A percentile compares a stretch with the other conserved stretches of the same genome.
Evolutionary conservation across 192 early-diverging fungal genomes (phyloP).

Genomic region (Dissophora globulifera): DNA sequence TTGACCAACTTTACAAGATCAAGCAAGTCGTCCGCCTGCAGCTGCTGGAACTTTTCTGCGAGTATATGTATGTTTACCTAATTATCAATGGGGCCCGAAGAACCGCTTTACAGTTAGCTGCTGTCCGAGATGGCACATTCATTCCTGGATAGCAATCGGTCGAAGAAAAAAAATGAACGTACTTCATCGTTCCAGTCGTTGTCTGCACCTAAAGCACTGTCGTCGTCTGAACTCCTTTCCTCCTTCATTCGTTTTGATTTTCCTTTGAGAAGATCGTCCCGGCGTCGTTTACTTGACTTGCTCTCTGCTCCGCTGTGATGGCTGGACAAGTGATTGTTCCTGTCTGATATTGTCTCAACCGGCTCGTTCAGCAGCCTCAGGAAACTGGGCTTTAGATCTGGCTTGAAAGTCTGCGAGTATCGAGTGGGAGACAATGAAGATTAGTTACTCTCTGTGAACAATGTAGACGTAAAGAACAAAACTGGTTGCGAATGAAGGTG

Average conservation of each 20-base stretch:
- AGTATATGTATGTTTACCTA: constrained; percentile 50
- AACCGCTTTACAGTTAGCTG: too few relatives aligned
- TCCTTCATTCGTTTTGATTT: constrained; percentile 34
- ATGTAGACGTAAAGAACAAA: too few relatives aligned
- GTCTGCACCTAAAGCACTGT: constrained; percentile 14
- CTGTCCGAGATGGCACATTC: too few relatives aligned
- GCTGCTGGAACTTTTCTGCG: constrained; percentile 51
- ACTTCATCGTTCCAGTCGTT: constrained; percentile 35
- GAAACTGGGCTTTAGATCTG: constrained; percentile 45
- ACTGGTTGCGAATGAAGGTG: neutral
- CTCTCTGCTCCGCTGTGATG: constrained; percentile 13
- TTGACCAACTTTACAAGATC: constrained; percentile 53
- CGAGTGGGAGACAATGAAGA: too few relatives aligned
- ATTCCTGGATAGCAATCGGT: neutral
- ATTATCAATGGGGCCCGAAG: too few relatives aligned
- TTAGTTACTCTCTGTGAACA: too few relatives aligned
- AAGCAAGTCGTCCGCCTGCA: constrained; percentile 51
- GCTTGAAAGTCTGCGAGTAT: constrained; percentile 31
- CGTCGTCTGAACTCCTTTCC: constrained; percentile 40
- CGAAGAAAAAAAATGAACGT: neutral
- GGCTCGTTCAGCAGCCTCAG: constrained; percentile 36
- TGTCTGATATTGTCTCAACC: constrained; percentile 20
- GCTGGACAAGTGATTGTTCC: constrained; percentile 8
- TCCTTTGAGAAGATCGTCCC: constrained; percentile 16
- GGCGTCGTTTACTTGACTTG: constrained; percentile 26